Base-by-base conservation (phyloP, 2,329 filamentous ascomycete genomes). In the Fusarium austroafricanum region DNA sequence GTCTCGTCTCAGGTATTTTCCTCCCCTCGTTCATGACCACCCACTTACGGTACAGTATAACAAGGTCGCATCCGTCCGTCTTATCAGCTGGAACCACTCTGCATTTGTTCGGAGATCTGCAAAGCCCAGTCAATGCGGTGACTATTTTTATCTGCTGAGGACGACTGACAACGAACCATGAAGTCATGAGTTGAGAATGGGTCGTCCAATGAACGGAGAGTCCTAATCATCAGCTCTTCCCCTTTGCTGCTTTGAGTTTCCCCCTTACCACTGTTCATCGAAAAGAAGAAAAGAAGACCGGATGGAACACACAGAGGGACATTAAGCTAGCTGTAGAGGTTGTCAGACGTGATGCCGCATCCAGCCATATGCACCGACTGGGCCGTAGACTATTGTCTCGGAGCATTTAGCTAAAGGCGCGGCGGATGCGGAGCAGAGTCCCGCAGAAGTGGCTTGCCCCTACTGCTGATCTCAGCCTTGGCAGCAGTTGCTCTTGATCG, bases 381-480 rank as follows among this genome's bases (percentile, higher is more conserved):
- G 35, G 49, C 40, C 31, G 26, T 46, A 33, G 39, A n/a, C 56
- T 29, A 54, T 67, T 67, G 53, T 56, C 61, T 68, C 62, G 57
- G 56, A 53, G 43, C 37, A 56, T 60, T 55, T 51, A 61, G 62
- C 57, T 72, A 40, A 29, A 59, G 40, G 23, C 52, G 35, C 35
- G 40, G 45, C 44, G 53, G 59, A 52, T 52, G 29, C 59, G 61
- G 60, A 52, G 35, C 33, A 29, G 21, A 62, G 29, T 38, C 31
- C 45, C 69, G 52, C 18, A 15, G 21, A 38, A 63, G 58, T 64
- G 67, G 65, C 70, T 67, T 65, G 63, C 54, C 37, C 42, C 51
- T 51, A 37, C 26, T 52, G 68, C 45, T 58, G 62, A 68, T 70
- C 62, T 52, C 55, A 61, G 62, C 54, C 70, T 73, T 67, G 68